Base-by-base conservation (phyloP, 2,329 filamentous ascomycete genomes). In the Colletotrichum endophyticum region DNA sequence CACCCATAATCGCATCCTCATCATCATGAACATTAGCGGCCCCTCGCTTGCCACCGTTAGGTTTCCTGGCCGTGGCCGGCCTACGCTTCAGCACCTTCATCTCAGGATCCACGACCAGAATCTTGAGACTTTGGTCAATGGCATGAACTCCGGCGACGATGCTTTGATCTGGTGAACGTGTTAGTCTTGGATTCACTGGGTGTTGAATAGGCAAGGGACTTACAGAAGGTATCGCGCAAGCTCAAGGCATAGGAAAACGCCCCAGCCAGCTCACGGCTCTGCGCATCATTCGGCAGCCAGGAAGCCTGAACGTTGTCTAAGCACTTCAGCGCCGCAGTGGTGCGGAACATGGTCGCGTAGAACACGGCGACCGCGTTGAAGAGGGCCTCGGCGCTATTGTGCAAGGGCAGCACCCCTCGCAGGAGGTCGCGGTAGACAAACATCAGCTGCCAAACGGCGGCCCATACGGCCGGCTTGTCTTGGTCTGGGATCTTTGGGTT, bases 361-460 rank as follows among this genome's bases (percentile, higher is more conserved):
- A 79, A 80, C 28, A 78, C 76, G n/a, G 80, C 66, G 12, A 80
- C 67, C 6, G 79, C 79, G 19, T 76, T 71, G 30, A 79, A 76
- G 16, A 80, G 56, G 28, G 72, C 22, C 16, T 53, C 59, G 4
- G 74, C 68, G 57, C 70, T 61, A 12, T 32, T n/a, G 25, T 8
- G 64, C 25, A 36, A 56, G 9, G 72, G 56, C 53, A 28, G 22
- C 6, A 32, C 13, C 22, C 8, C 44, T 7, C 78, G 74, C 71
- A 84, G 81, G 62, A 89, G 81, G 70, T 89, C 86, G 25, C 85
- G 84, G 76, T 89, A 89, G 78, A 88, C 85, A 49, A 89, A 82
- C 62, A 89, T 87, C 72, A 89, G 80, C 75, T 89, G 86, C 87
- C 89, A 89, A 80, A 89, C 80, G 79, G 85, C 86, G 22, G 84